phyloP scores from a whole-genome alignment of 164 flowering plant genomes.

The Sedum album region DNA sequence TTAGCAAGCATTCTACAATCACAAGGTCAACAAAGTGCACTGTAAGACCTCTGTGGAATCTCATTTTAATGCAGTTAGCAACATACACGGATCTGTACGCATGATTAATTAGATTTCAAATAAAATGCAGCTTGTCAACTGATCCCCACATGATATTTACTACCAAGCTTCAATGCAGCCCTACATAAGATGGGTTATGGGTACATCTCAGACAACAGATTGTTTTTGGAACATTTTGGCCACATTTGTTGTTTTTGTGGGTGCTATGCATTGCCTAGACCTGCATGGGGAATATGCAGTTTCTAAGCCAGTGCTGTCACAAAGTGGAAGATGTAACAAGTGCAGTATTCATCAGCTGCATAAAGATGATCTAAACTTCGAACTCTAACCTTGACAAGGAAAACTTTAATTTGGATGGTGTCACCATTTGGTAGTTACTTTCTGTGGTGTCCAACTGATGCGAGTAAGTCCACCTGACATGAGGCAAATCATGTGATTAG shows the following conservation, averaged over 20 bases:
- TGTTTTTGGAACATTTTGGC: neutral
- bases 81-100: neutral
- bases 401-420: neutral
- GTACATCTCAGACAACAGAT: neutral
- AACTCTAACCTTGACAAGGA: neutral
- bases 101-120: neutral
- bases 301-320: no score
- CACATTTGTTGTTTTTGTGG: no score
- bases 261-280: neutral
- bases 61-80: neutral
- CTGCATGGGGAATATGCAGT: neutral
- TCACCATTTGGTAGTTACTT: neutral
- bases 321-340: neutral
- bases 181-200: neutral
- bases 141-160: neutral
- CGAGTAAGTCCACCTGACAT: neutral
- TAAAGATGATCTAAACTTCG: neutral
- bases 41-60: neutral
- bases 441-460: neutral
- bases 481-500: neutral
- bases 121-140: neutral
- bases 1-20: neutral
- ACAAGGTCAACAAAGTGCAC: neutral
- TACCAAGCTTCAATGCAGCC: neutral
- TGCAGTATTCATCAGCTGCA: neutral